Evolutionary conservation across 495 filamentous ascomycete species (phyloP).

Genomic region (Entonaema liquescens): DNA sequence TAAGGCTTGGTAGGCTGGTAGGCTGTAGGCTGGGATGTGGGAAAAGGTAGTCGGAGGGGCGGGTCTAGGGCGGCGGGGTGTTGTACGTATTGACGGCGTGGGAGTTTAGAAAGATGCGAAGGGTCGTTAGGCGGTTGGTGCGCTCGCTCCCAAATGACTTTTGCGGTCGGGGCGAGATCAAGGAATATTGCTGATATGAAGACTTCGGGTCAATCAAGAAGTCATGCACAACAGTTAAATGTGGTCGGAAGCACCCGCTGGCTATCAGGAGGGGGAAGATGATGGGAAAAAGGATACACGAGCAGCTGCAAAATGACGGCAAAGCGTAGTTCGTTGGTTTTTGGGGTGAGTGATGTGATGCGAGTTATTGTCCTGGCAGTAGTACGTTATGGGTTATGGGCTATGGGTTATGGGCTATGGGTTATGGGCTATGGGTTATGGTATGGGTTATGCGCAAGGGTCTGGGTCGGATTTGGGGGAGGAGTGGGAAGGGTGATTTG

Average conservation of each 20-base stretch:
- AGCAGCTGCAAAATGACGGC: conserved; percentile 40
- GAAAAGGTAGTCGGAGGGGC: conserved; percentile 18
- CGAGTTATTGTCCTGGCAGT: conserved; percentile 28
- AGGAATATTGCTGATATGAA: conserved; percentile 18
- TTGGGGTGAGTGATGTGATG: conserved; percentile 39
- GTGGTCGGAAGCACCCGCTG: conserved; percentile 29
- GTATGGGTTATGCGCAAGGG: conserved; percentile 30
- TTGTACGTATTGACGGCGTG: conserved; percentile 39
- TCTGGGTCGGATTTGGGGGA: conserved; percentile 29
- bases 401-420: conserved; percentile 14
- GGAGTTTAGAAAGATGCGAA: conserved; percentile 22
- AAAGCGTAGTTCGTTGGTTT: conserved; percentile 32
- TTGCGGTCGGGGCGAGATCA: conserved; percentile 31
- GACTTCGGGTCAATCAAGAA: conserved; percentile 26
- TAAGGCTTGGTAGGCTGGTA: conserved; percentile 3
- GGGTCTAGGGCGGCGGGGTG: conserved; percentile 32
- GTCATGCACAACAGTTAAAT: conserved; percentile 24
- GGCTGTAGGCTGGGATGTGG: conserved; percentile 9
- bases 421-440: conserved; percentile 13
- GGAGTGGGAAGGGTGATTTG: conserved; percentile 31
- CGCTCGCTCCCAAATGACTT: conserved; percentile 36
- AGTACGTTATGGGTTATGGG: conserved; percentile 20
- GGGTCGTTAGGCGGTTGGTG: conserved; percentile 30
- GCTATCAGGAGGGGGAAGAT: conserved; percentile 19
- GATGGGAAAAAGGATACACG: conserved; percentile 26